phyloP scores from a whole-genome alignment of 441 rosid genomes.

The Rhodomyrtus psidioides region DNA sequence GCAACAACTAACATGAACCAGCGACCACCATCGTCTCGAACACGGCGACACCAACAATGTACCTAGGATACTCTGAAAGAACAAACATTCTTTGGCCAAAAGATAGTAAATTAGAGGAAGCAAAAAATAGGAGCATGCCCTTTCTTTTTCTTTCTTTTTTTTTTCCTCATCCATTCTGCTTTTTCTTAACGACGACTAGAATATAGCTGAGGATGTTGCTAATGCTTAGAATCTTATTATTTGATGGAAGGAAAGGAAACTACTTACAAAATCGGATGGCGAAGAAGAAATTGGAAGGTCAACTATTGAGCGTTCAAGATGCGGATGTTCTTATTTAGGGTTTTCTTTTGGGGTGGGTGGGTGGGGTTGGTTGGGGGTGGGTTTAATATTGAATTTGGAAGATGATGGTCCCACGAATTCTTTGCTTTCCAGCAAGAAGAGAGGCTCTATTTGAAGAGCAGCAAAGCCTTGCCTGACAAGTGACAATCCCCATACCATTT shows the following conservation, averaged over 20 bases:
- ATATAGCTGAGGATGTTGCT: not conserved
- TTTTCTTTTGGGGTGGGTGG: too few relatives aligned
- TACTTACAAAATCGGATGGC: not conserved
- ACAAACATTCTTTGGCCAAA: not conserved
- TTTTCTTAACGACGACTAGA: not conserved
- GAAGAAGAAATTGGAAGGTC: not conserved
- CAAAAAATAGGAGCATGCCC: not conserved
- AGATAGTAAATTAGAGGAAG: not conserved
- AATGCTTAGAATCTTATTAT: not conserved
- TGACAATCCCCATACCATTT: not conserved
- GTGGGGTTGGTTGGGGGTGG: not conserved
- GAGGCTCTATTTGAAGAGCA: not conserved
- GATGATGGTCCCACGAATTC: not conserved
- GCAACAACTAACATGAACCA: constrained; percentile 11
- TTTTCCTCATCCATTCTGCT: rapidly evolving
- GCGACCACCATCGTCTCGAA: not conserved
- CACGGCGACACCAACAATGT: not conserved
- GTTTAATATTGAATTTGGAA: not conserved
- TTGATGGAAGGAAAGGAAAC: not conserved
- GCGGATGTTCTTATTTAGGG: not conserved
- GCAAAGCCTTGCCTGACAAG: not conserved
- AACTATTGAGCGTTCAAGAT: not conserved
- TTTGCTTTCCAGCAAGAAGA: not conserved
- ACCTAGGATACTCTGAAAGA: not conserved
- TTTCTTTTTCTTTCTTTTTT: not conserved